These are phyloP conservation scores for Fraxinus platypoda DNA, from an alignment of 305 asterid genomes.

Conservation along the genomic window DNA sequence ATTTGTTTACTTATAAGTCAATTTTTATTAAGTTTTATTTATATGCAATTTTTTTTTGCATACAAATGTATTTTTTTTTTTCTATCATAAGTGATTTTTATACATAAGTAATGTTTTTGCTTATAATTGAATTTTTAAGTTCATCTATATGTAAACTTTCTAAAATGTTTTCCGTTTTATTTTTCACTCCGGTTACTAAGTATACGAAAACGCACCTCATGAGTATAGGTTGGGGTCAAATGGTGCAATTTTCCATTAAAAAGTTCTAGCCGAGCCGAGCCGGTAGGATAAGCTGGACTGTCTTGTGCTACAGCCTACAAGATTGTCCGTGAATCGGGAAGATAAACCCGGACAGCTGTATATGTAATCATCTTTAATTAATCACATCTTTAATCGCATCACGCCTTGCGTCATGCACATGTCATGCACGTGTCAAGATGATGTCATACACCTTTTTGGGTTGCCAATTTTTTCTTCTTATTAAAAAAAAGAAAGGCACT, in stretches of 20 bases:
- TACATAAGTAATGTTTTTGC: too few species aligned
- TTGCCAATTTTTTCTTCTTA: background rate
- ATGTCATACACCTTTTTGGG: constrained; percentile 23
- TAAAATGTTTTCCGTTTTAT: background rate
- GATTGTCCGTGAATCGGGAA: constrained; percentile 52
- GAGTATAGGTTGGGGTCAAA: background rate
- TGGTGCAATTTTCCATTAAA: background rate
- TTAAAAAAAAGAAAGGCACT: background rate
- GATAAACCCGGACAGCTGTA: constrained; percentile 39
- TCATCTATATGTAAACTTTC: too few species aligned
- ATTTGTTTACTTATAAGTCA: too few species aligned
- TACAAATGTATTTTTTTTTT: too few species aligned
- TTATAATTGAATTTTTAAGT: too few species aligned
- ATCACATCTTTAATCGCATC: constrained; percentile 29
- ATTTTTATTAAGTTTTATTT: too few species aligned
- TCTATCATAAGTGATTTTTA: too few species aligned
- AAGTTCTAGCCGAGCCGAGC: constrained; percentile 17
- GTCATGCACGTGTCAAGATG: constrained; percentile 24
- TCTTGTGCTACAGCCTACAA: constrained; percentile 45
- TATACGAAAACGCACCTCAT: background rate
- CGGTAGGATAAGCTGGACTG: constrained; percentile 26
- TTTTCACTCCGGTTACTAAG: background rate
- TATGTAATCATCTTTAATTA: constrained; percentile 32
- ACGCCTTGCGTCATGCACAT: constrained; percentile 25
- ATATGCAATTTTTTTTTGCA: too few species aligned